Base-by-base conservation (phyloP, 192 early-diverging fungal species). In the Globomyces pollinis-pini region DNA sequence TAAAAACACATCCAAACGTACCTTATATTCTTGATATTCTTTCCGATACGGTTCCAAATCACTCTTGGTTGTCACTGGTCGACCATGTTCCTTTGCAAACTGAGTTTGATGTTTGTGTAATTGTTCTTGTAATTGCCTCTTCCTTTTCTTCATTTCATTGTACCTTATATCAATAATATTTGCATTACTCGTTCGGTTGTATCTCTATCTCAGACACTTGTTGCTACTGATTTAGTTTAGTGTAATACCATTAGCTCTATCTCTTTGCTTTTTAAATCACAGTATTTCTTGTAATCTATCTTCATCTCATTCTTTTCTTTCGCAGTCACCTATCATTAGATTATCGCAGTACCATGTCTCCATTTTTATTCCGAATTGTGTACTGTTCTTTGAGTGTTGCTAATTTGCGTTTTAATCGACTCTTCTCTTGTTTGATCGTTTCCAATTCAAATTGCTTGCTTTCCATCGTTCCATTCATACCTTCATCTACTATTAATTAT, bases 1-100 rank as follows among this genome's bases (percentile, higher is more conserved):
- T n/a, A 34, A 31, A 57, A 47, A 43, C 41, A 47, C 1, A 18
- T 52, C 29, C 7, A 12, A 31, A 23, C n/a, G n/a, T 47, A 77
- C 75, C 54, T 78, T 76, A 49, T 78, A 78, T 50, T 68, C 56
- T 34, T 38, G 28, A 54, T 78, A 78, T 24, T 73, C 73, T 16
- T 61, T 28, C 18, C 58, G 51, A 18, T 76, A 60, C 1, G 76
- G 76, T 28, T 49, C 68, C 18, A 67, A 31, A 55, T 78, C 76
- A 18, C 66, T 53, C 0, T 57, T 30, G 11, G 72, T 73, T 50
- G 66, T 50, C 1, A 78, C 56, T 1, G 64, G 39, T 32, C 69
- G 45, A 3, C 76, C 76, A 33, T 71, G 61, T 32, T 44, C 36
- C n/a, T 61, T 58, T 21, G 57, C 41, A 47, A 78, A 78, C 9